Evolutionary conservation across 2,329 filamentous ascomycete genomes (phyloP).

Genomic region (Grosmannia penicillata): DNA sequence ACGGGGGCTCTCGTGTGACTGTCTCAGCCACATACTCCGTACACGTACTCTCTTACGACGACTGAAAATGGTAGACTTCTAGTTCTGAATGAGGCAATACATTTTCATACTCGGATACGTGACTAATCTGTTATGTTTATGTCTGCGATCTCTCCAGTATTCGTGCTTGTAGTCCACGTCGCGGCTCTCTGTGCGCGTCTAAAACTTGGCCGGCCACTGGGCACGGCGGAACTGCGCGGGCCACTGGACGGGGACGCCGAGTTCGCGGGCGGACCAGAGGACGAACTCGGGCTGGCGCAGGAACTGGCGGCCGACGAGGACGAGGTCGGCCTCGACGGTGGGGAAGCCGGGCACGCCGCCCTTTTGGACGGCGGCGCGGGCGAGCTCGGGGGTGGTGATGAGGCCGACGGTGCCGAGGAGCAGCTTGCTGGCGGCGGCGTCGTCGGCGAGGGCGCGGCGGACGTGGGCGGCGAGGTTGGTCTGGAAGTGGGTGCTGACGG

Average conservation of each 20-base stretch:
- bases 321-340: slow-evolving; percentile 46
- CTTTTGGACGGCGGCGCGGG: slow-evolving; percentile 41
- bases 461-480: slow-evolving; percentile 56
- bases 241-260: slow-evolving; percentile 57
- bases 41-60: too few species aligned
- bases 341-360: slow-evolving; percentile 17
- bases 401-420: slow-evolving; percentile 61
- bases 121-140: neutral
- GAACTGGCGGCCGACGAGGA: slow-evolving; percentile 61
- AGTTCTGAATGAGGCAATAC: too few species aligned
- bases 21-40: too few species aligned
- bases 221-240: slow-evolving; percentile 48
- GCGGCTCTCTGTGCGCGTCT: neutral
- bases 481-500: slow-evolving; percentile 54
- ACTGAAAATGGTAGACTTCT: too few species aligned
- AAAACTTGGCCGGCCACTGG: slow-evolving; percentile 8
- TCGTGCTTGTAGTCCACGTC: too few species aligned
- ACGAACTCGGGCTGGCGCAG: slow-evolving; percentile 71
- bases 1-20: too few species aligned
- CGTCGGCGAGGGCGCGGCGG: slow-evolving; percentile 45
- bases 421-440: slow-evolving; percentile 33
- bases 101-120: too few species aligned
- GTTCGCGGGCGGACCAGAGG: slow-evolving; percentile 54
- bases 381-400: slow-evolving; percentile 55
- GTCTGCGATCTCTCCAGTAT: neutral